Evolutionary conservation across 2,329 filamentous ascomycete genomes (phyloP).

Genomic region (Biscogniauxia sp.): DNA sequence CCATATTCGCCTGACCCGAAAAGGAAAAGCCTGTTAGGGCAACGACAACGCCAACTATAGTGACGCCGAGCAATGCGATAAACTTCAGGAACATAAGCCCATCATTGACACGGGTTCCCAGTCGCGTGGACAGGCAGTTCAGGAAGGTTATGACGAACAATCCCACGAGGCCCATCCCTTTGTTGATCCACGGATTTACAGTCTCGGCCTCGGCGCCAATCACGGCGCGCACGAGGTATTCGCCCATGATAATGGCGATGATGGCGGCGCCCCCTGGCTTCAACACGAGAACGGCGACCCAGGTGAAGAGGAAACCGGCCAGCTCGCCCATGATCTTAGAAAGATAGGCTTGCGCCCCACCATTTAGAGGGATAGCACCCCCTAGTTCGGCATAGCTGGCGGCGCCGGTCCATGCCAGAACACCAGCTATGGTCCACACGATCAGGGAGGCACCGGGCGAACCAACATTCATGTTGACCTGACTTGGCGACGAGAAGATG

Average conservation of each 20-base stretch:
- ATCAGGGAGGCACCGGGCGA: conserved; percentile 86
- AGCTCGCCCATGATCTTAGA: conserved; percentile 96
- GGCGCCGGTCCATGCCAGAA: conserved; percentile 93
- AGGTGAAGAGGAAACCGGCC: conserved; percentile 90
- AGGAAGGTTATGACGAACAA: conserved; percentile 75
- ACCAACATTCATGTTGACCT: conserved; percentile 87
- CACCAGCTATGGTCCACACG: conserved; percentile 88
- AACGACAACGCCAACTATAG: conserved; percentile 84
- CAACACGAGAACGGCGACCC: conserved; percentile 90
- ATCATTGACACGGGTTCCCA: conserved; percentile 85
- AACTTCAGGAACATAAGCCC: conserved; percentile 98
- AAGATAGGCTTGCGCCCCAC: conserved; percentile 89
- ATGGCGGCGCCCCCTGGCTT: conserved; percentile 94
- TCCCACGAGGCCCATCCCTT: conserved; percentile 76
- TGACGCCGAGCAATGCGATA: conserved; percentile 80
- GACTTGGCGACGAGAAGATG: conserved; percentile 91
- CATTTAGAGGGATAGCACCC: conserved; percentile 92
- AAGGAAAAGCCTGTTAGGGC: conserved; percentile 80
- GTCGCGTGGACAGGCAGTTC: conserved; percentile 86
- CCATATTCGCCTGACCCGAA: conserved; percentile 69
- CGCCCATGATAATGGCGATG: conserved; percentile 95
- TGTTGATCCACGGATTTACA: conserved; percentile 85
- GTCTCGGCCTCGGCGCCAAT: conserved; percentile 83
- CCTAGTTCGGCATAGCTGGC: conserved; percentile 94
- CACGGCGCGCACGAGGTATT: conserved; percentile 87